Evolutionary conservation across 1,139 yeast species (phyloP), one percentile per base, ranked within the genome.

Genomic region (Yamadazyma epiphylla): DNA sequence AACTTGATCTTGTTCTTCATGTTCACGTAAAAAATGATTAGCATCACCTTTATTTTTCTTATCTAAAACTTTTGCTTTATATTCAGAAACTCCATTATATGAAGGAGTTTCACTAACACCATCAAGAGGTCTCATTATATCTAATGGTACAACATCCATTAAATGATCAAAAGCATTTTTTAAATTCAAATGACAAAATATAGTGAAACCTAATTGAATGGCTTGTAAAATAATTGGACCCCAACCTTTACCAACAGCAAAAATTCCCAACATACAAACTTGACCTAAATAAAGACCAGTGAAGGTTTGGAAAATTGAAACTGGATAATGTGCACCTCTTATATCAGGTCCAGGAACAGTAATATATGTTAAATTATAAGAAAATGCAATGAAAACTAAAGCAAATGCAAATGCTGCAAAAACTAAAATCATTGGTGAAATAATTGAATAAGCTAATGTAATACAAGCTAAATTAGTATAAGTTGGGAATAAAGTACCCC

Each of bases 231-330:
- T 89, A 42, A 89, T 73, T 28, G 95, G 94, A 24, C 95, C 96
- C 96, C 96, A 89, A 35, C 94, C 85, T 68, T 87, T 86, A 41
- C 95, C 94, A 48, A 88, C 87, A 16, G 79, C 86, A 53, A 88
- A 87, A 41, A 91, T 66, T 34, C 94, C 96, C 42, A 89, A 60
- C 50, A 91, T 52, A 63, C 95, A 86, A 19, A 88, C 58, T 58
- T 91, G 91, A 13, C 94, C 94, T 42, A 91, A 58, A 55, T 91
- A 91, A 27, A 91, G 59, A 35, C 97, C 97, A 24, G 84, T 80
- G 51, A 91, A 78, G 0, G 91, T 80, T 60, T 91, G 96, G 58
- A 80, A 82, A 39, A 91, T 63, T 2, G 96, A 96, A 43, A 81
- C 73, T 34, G 95, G 94, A 54, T 87, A 91, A 58, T 81, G 82